Conservation (phyloP, 306 rosid species). For the Rosa persica region DNA sequence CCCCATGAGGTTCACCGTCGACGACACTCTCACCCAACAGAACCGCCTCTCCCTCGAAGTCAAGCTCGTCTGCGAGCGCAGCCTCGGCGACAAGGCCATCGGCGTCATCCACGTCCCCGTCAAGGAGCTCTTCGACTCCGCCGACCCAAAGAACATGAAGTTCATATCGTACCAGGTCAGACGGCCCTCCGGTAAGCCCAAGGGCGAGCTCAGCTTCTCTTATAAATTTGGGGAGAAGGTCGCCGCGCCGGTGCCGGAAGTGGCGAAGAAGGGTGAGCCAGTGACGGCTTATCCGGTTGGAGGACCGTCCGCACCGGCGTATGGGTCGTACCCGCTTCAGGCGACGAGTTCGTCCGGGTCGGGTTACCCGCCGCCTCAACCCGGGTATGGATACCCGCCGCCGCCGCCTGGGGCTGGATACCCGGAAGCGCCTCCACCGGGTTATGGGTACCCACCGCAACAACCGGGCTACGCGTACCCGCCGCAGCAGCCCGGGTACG, state of each 20-base stretch:
- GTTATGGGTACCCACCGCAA: slow-evolving; percentile 25
- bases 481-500: slow-evolving; percentile 17
- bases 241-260: neutral
- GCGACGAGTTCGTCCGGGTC: neutral
- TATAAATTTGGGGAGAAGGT: slow-evolving; percentile 37
- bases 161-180: slow-evolving; percentile 54
- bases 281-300: slow-evolving; percentile 29
- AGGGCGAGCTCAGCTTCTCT: slow-evolving; percentile 54
- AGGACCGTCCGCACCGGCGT: slow-evolving; percentile 25
- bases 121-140: slow-evolving; percentile 54
- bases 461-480: slow-evolving; percentile 36
- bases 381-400: neutral
- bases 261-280: slow-evolving; percentile 15
- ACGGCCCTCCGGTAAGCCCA: slow-evolving; percentile 49
- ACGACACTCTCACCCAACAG: slow-evolving; percentile 33
- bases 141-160: slow-evolving; percentile 25
- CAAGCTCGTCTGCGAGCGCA: slow-evolving; percentile 50
- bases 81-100: slow-evolving; percentile 48
- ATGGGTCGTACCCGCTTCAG: neutral
- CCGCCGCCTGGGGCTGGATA: neutral
- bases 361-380: slow-evolving; percentile 12
- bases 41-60: slow-evolving; percentile 49
- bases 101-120: slow-evolving; percentile 57
- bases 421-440: neutral
- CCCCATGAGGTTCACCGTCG: slow-evolving; percentile 41